Base-by-base conservation (phyloP, 129 eudicot genomes). In the Lactuca saligna region DNA sequence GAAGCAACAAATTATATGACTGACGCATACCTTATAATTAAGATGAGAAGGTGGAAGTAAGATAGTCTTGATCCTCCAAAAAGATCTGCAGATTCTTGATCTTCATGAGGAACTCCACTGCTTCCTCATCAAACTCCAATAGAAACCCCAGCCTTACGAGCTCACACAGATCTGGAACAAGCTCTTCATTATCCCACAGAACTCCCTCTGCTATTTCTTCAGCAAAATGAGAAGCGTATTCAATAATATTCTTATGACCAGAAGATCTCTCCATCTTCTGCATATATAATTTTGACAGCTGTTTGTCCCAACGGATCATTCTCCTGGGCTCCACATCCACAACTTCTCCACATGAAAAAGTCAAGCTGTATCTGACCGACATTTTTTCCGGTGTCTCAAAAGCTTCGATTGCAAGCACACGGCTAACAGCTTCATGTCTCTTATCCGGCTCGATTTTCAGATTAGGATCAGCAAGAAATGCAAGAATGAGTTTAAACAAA, bases 221-320 rank as follows among this genome's bases (percentile, higher is more conserved):
- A 67, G 75, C 57, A 53, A 77, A 80, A 57, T 74, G 68, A 14
- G 69, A 77, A 4, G 81, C 88, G 62, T 77, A 77, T 57, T 77
- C 85, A 2, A 82, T 60, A 7, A 73, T 55, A 54, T 12, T 61
- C n/a, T 61, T 82, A 2, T 34, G 50, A 29, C 87, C 82, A 7
- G 61, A 58, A n/a, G 56, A 62, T 34, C 15, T 67, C 14, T 77
- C 83, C 50, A 80, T 4, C 78, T 69, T 82, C 57, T 77, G 85
- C 55, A 73, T 34, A 7, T 48, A 77, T 6, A 82, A 29, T 63
- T 76, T 79, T 0, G 68, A 60, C 5, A 14, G 54, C 51, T 71
- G 69, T 33, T 78, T 80, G 25, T 86, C 88, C 91, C 91, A 86
- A 17, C 85, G 79, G 2, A 86, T 68, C 87, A 78, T 80, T 62